phyloP scores from a whole-genome alignment of 2,329 filamentous ascomycete genomes.

The Dactylonectria estremocensis region DNA sequence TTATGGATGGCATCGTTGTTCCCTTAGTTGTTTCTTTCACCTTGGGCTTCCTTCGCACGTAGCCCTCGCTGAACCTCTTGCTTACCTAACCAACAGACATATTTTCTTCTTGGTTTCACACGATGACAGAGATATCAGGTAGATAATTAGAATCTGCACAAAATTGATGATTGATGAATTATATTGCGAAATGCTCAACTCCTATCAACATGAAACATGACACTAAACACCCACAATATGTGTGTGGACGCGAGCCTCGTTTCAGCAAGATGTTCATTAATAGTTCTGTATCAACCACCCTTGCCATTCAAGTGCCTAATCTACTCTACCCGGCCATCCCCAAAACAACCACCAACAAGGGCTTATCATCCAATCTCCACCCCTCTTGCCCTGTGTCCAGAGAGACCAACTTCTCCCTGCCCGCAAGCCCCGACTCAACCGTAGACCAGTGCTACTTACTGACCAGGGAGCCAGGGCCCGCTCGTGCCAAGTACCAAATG shows the following conservation, averaged over 20 bases:
- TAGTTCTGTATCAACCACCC: slow-evolving; percentile 45
- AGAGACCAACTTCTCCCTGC: slow-evolving; percentile 27
- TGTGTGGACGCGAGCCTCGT: slow-evolving; percentile 14
- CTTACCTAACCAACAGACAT: background rate
- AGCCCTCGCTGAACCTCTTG: background rate
- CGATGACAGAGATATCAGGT: slow-evolving; percentile 1
- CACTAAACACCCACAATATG: slow-evolving; percentile 12
- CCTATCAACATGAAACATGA: slow-evolving; percentile 25
- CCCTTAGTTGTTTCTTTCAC: slow-evolving; percentile 20
- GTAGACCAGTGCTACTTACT: slow-evolving; percentile 24
- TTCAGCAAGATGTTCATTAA: slow-evolving; percentile 51
- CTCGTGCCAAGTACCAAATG: slow-evolving; percentile 53
- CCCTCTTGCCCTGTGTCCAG: slow-evolving; percentile 25
- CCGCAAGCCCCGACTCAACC: slow-evolving; percentile 37
- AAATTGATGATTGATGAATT: slow-evolving; percentile 20
- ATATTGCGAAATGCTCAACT: slow-evolving; percentile 20
- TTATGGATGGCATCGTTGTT: slow-evolving; percentile 37
- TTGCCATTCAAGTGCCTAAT: slow-evolving; percentile 41
- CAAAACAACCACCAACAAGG: slow-evolving; percentile 29
- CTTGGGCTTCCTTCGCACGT: slow-evolving; percentile 17
- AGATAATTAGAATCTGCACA: slow-evolving; percentile 1
- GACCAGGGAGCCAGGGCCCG: slow-evolving; percentile 42
- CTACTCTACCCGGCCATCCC: slow-evolving; percentile 32
- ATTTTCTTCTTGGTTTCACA: background rate
- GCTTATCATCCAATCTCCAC: slow-evolving; percentile 36